These are phyloP conservation scores for Aspergillus spinulosporus DNA, from an alignment of 2,329 filamentous ascomycete genomes.

Conservation along the genomic window DNA sequence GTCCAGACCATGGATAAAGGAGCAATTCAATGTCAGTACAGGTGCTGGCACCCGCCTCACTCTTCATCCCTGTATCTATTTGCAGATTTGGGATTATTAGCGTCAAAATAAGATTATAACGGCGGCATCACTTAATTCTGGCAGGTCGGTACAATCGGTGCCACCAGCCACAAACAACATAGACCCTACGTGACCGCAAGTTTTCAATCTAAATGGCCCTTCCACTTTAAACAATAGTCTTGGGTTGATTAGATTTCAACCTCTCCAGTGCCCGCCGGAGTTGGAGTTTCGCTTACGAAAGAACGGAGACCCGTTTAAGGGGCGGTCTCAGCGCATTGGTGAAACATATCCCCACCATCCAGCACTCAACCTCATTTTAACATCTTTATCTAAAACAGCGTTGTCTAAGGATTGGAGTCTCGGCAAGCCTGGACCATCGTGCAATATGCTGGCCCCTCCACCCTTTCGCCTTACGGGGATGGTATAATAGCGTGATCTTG, in stretches of 20 bases:
- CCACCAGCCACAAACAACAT: neutral
- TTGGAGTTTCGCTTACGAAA: neutral
- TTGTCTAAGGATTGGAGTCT: neutral
- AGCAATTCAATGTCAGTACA: neutral
- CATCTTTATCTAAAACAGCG: slow-evolving; percentile 6
- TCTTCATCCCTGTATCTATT: neutral
- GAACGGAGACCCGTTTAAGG: neutral
- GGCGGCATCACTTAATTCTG: neutral
- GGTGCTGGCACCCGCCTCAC: neutral
- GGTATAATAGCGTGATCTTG: neutral
- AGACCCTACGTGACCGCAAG: neutral
- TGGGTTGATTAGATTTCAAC: neutral
- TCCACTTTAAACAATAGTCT: neutral
- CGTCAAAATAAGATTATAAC: neutral
- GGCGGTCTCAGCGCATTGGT: slow-evolving; percentile 2
- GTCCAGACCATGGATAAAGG: neutral
- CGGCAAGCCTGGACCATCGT: neutral
- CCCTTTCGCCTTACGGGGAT: neutral
- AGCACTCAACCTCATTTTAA: neutral
- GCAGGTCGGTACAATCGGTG: neutral
- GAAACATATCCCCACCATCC: slow-evolving; percentile 6
- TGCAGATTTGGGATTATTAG: neutral
- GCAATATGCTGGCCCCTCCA: neutral
- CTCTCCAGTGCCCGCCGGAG: neutral
- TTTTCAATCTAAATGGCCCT: neutral